A percentile compares a stretch with the other conserved stretches of the same genome.
These are phyloP conservation scores for Auxenochlorella pyrenoidosa DNA, from an alignment of 139 green algal species.

Conservation along the genomic window DNA sequence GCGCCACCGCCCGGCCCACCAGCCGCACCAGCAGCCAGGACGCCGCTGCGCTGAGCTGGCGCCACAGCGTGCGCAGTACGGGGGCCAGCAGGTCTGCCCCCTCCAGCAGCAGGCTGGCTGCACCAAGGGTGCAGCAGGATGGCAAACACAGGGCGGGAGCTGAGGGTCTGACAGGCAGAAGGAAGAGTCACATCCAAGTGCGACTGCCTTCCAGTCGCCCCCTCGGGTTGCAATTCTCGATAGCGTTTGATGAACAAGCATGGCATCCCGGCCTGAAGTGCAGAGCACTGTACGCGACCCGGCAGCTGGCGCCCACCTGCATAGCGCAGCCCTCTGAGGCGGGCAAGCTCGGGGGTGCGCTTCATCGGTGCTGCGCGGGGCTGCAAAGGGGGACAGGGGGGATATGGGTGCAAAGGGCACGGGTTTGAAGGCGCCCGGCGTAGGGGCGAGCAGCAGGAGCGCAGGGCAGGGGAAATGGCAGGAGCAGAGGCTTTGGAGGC, in stretches of 20 bases:
- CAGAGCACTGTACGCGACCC: too few relatives aligned
- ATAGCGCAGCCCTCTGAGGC: slow-evolving; percentile 10
- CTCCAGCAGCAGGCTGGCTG: slow-evolving; percentile 53
- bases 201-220: too few relatives aligned
- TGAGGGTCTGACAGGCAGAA: neutral
- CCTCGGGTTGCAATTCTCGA: too few relatives aligned
- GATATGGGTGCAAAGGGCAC: neutral
- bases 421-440: too few relatives aligned
- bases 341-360: slow-evolving; percentile 5
- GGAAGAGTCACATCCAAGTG: too few relatives aligned
- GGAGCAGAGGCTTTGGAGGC: too few relatives aligned
- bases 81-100: slow-evolving; percentile 47
- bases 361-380: neutral
- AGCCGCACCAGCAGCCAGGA: slow-evolving; percentile 62
- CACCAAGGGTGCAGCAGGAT: neutral
- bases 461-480: neutral
- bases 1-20: slow-evolving; percentile 62
- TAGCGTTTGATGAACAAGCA: too few relatives aligned
- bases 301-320: neutral
- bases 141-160: too few relatives aligned
- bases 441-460: too few relatives aligned
- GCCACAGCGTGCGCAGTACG: slow-evolving; percentile 40
- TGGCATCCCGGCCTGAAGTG: too few relatives aligned
- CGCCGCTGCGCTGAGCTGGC: slow-evolving; percentile 23
- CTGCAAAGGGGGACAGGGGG: neutral